These are phyloP conservation scores for Hericium coralloides DNA, from an alignment of 768 basidiomycete species.

Conservation along the genomic window DNA sequence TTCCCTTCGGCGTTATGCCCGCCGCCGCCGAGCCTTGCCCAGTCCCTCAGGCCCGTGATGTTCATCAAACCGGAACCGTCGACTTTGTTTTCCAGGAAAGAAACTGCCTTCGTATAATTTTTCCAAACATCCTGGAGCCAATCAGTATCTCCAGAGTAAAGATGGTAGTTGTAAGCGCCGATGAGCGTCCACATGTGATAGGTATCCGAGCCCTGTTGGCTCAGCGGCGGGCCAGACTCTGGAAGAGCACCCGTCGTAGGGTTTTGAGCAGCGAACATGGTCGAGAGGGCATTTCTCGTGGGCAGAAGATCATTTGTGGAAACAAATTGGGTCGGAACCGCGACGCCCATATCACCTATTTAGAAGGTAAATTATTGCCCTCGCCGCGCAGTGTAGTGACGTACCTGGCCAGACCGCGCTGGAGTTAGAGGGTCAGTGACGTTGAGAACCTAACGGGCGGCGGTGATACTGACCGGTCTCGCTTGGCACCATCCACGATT, in stretches of 20 bases:
- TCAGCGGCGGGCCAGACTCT: slow-evolving; percentile 39
- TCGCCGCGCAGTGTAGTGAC: not conserved
- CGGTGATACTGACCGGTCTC: slow-evolving; percentile 39
- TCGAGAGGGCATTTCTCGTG: slow-evolving; percentile 46
- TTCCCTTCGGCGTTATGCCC: slow-evolving; percentile 51
- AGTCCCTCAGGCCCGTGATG: slow-evolving; percentile 47
- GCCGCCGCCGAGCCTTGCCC: slow-evolving; percentile 47
- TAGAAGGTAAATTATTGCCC: not conserved
- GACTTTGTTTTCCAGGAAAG: slow-evolving; percentile 44
- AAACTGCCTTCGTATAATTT: slow-evolving; percentile 49
- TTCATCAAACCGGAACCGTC: slow-evolving; percentile 41
- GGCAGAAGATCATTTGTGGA: slow-evolving; percentile 51
- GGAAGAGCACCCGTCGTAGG: slow-evolving; percentile 45
- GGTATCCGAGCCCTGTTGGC: slow-evolving; percentile 37
- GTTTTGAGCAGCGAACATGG: slow-evolving; percentile 47
- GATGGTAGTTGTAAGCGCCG: slow-evolving; percentile 47
- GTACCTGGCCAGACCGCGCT: not conserved
- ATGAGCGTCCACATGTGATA: slow-evolving; percentile 57
- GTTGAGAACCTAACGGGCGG: not conserved
- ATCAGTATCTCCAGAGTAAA: slow-evolving; percentile 42
- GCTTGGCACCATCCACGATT: slow-evolving; percentile 54
- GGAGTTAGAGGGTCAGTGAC: not conserved
- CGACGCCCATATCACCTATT: slow-evolving; percentile 53
- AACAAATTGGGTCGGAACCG: slow-evolving; percentile 51
- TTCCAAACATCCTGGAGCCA: slow-evolving; percentile 45